Conservation (phyloP, 2,329 filamentous ascomycete genomes). For the Hypoxylon sp. region DNA sequence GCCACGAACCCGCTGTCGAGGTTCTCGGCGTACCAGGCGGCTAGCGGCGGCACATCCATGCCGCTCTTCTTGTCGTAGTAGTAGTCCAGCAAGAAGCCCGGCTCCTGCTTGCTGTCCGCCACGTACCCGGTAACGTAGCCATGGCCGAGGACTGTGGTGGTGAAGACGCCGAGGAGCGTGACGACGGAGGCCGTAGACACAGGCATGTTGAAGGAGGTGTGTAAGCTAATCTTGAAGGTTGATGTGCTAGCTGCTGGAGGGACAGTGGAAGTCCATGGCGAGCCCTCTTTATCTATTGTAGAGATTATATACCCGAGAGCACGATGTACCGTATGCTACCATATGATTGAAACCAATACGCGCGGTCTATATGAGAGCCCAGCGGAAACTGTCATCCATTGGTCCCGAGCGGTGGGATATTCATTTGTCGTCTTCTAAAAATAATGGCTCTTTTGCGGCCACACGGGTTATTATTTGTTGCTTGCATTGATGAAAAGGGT, state of each 20-base stretch:
- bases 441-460: conserved; percentile 1
- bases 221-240: background rate
- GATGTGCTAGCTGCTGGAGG: background rate
- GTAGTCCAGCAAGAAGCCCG: conserved; percentile 45
- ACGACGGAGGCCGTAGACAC: conserved; percentile 34
- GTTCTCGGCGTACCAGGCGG: conserved; percentile 47
- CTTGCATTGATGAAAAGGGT: conserved; percentile 22
- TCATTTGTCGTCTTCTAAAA: conserved; percentile 9
- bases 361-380: background rate
- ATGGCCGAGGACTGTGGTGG: conserved; percentile 46
- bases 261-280: background rate
- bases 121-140: conserved; percentile 59
- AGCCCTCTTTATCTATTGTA: conserved; percentile 20
- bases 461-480: conserved; percentile 16
- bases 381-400: background rate
- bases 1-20: conserved; percentile 52
- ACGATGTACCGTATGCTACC: conserved; percentile 13
- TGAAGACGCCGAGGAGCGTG: conserved; percentile 39
- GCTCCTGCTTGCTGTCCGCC: conserved; percentile 51
- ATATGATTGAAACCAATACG: conserved; percentile 1
- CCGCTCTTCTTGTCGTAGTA: conserved; percentile 46
- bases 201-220: conserved; percentile 25
- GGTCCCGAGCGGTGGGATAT: conserved; percentile 14
- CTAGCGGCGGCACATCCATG: conserved; percentile 34
- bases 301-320: conserved; percentile 2